Evolutionary conservation across 1,284 basidiomycete genomes (phyloP).

Genomic region (Apiotrichum porosum): DNA sequence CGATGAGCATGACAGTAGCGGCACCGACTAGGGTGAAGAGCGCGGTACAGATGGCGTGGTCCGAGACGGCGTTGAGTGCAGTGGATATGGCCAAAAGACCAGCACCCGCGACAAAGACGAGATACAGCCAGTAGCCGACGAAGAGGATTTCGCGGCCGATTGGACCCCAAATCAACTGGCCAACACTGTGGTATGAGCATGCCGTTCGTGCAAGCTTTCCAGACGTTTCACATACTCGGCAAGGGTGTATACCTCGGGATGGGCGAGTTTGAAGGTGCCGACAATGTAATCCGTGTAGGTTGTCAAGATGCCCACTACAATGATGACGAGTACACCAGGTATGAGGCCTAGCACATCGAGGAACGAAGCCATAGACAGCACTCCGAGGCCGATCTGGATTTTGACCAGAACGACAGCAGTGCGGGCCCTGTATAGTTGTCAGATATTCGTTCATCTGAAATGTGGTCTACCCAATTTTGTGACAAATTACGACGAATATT

Average conservation of each 20-base stretch:
- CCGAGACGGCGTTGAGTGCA: constrained; percentile 31
- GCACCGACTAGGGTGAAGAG: constrained; percentile 32
- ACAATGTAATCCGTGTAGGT: constrained; percentile 23
- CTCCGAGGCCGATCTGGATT: constrained; percentile 42
- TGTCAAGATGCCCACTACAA: constrained; percentile 26
- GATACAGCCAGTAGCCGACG: constrained; percentile 18
- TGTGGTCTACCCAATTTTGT: too few relatives aligned
- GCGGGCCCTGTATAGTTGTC: constrained; percentile 22
- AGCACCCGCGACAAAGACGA: constrained; percentile 23
- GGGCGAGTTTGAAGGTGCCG: constrained; percentile 19
- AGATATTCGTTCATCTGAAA: too few relatives aligned
- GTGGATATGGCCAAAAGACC: constrained; percentile 27
- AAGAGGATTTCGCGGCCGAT: constrained; percentile 27
- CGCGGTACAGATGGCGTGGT: constrained; percentile 34
- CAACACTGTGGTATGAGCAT: constrained; percentile 14
- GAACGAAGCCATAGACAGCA: constrained; percentile 32
- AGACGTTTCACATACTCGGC: constrained; percentile 12
- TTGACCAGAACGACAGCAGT: constrained; percentile 35
- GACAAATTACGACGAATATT: too few relatives aligned
- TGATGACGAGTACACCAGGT: constrained; percentile 31
- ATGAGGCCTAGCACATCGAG: constrained; percentile 28
- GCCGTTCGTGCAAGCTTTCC: not conserved
- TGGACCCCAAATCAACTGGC: constrained; percentile 18
- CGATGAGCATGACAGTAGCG: constrained; percentile 25
- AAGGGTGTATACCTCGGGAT: constrained; percentile 19